These are phyloP conservation scores for Suillus lakei DNA, from an alignment of 768 basidiomycete species.

Conservation along the genomic window DNA sequence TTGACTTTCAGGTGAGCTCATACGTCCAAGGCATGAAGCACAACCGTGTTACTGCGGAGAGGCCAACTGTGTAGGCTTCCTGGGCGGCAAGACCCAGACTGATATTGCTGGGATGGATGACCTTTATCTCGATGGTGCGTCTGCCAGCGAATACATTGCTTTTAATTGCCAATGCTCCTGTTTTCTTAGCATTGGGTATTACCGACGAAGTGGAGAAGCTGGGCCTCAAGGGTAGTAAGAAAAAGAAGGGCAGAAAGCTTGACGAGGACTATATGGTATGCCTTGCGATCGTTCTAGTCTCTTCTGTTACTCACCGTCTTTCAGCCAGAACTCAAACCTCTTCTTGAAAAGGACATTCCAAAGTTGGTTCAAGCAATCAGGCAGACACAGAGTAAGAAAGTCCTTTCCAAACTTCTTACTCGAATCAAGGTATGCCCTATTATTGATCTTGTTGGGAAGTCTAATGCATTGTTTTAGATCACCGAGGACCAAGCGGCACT, in stretches of 20 bases:
- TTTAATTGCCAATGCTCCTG: not conserved
- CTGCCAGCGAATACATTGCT: not conserved
- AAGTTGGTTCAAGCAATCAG: constrained; percentile 92
- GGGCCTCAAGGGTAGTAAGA: constrained; percentile 86
- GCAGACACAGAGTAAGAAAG: constrained; percentile 82
- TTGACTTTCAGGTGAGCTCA: not conserved
- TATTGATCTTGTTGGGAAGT: not conserved
- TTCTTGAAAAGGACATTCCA: constrained; percentile 80
- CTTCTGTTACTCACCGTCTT: constrained; percentile 11
- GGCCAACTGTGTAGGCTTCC: constrained; percentile 91
- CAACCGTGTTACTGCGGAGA: constrained; percentile 97
- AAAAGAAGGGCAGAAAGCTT: constrained; percentile 89
- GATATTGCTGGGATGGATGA: constrained; percentile 95
- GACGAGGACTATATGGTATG: constrained; percentile 92
- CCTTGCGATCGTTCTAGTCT: constrained; percentile 1
- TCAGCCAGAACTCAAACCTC: constrained; percentile 78
- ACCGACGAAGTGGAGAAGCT: constrained; percentile 85
- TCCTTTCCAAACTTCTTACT: constrained; percentile 81
- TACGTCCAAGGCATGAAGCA: constrained; percentile 80
- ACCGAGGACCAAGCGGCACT: constrained; percentile 82
- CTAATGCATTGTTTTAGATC: constrained; percentile 46
- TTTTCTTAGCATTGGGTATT: constrained; percentile 81
- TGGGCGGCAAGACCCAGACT: constrained; percentile 98
- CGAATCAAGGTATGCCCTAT: constrained; percentile 72
- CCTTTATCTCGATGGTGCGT: constrained; percentile 86